These are phyloP conservation scores for Vitis hybrid DNA, from an alignment of 177 flowering plant species.

Conservation along the genomic window DNA sequence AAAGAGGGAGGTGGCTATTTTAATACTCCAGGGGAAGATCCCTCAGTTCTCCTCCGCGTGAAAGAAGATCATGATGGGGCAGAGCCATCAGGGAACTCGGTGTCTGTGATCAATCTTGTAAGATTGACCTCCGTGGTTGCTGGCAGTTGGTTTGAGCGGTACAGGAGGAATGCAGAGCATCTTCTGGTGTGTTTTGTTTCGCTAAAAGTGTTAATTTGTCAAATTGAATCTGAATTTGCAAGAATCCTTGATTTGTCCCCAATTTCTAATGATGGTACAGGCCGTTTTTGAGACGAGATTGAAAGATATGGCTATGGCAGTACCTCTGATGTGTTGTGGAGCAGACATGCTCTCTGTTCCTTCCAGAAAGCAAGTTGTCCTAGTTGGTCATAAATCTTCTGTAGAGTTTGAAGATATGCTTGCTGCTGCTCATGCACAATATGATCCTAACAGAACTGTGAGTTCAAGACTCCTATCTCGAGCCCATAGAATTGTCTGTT, in stretches of 20 bases:
- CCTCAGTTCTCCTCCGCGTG: conserved; percentile 87
- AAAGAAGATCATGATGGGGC: conserved; percentile 99
- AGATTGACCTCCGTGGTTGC: conserved; percentile 64
- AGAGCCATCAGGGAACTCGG: conserved; percentile 96
- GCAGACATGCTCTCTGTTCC: conserved; percentile 76
- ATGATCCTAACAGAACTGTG: conserved; percentile 80
- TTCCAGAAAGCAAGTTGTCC: conserved; percentile 74
- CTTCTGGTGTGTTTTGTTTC: conserved; percentile 54
- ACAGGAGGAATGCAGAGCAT: conserved; percentile 68
- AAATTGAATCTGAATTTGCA: not conserved
- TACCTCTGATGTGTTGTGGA: conserved; percentile 92
- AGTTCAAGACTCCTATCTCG: conserved; percentile 13
- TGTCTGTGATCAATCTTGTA: conserved; percentile 76
- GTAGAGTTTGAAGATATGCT: conserved; percentile 62
- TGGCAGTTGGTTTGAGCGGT: conserved; percentile 38
- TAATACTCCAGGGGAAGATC: conserved; percentile 87
- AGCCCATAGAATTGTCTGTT: not conserved
- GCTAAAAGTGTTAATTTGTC: not conserved
- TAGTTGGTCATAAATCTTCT: conserved; percentile 61
- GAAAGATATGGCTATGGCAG: conserved; percentile 75
- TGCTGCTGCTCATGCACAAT: conserved; percentile 69
- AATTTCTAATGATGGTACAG: conserved; percentile 32
- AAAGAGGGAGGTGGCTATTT: conserved; percentile 87
- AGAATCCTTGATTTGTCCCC: not conserved
- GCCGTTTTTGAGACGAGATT: conserved; percentile 82